phyloP scores from a whole-genome alignment of 2,329 filamentous ascomycete species.

The Ophiocordyceps camponoti-leonardi region DNA sequence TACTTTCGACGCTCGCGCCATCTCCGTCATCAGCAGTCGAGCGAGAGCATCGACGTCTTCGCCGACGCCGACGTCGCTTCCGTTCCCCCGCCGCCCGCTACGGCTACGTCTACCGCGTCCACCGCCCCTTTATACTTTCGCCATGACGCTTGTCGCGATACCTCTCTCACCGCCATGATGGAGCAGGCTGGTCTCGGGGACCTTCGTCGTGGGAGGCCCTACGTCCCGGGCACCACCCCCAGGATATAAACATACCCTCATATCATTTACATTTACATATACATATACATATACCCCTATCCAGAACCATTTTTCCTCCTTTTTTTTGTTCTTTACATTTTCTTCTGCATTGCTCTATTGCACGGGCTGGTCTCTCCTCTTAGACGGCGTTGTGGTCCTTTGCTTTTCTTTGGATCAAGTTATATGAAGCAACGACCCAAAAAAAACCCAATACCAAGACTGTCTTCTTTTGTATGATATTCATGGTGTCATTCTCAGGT shows the following conservation, averaged over 20 bases:
- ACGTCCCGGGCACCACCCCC: conserved; percentile 20
- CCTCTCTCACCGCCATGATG: conserved; percentile 38
- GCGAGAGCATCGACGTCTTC: conserved; percentile 34
- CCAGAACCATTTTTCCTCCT: too few species aligned
- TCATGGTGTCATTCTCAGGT: too few species aligned
- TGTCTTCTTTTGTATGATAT: neutral
- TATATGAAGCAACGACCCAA: too few species aligned
- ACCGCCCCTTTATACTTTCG: conserved; percentile 17
- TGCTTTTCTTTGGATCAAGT: neutral
- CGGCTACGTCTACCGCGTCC: too few species aligned
- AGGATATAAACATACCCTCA: conserved; percentile 13
- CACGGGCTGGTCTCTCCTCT: neutral
- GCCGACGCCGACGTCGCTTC: conserved; percentile 15
- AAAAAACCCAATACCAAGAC: neutral
- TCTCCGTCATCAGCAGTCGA: neutral
- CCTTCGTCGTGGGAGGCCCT: conserved; percentile 23
- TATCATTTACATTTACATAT: too few species aligned
- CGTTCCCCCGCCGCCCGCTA: too few species aligned
- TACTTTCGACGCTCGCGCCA: conserved; percentile 7
- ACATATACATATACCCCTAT: too few species aligned
- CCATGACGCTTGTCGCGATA: conserved; percentile 15
- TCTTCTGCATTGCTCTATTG: neutral
- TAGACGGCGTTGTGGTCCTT: neutral
- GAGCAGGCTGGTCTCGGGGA: conserved; percentile 25
- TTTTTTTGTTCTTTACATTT: neutral